phyloP scores from a whole-genome alignment of 2,329 filamentous ascomycete genomes.

The Neonectria coccinea region DNA sequence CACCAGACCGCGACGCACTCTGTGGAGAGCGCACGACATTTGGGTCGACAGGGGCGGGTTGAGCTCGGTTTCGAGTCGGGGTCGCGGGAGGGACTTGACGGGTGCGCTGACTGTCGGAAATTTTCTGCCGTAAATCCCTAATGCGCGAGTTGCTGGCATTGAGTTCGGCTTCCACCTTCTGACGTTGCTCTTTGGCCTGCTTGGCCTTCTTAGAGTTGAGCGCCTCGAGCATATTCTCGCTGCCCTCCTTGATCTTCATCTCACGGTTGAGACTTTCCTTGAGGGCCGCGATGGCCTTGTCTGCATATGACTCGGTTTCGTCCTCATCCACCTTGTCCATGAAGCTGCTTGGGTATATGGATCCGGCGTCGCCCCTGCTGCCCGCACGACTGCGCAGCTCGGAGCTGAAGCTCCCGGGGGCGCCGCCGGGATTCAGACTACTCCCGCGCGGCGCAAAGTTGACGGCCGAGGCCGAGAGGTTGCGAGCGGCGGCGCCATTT shows the following conservation, averaged over 20 bases:
- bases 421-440: constrained; percentile 77
- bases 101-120: constrained; percentile 67
- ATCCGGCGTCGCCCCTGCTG: constrained; percentile 52
- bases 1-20: constrained; percentile 66
- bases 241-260: constrained; percentile 97
- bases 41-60: constrained; percentile 57
- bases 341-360: constrained; percentile 53
- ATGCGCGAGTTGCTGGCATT: constrained; percentile 85
- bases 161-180: constrained; percentile 86
- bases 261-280: constrained; percentile 92
- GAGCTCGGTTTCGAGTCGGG: constrained; percentile 64
- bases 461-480: constrained; percentile 64
- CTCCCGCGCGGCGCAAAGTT: constrained; percentile 75
- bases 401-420: constrained; percentile 88
- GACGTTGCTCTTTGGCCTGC: constrained; percentile 87
- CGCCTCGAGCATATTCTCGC: constrained; percentile 97
- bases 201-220: constrained; percentile 95
- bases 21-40: constrained; percentile 67
- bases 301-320: constrained; percentile 66
- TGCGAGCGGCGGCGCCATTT: constrained; percentile 59
- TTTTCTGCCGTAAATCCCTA: constrained; percentile 70
- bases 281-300: constrained; percentile 80
- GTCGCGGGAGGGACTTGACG: constrained; percentile 61
- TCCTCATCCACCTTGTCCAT: constrained; percentile 74
- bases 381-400: constrained; percentile 76